phyloP scores from a whole-genome alignment of 345 rosid species.

The Eucalyptus erythrocorys region DNA sequence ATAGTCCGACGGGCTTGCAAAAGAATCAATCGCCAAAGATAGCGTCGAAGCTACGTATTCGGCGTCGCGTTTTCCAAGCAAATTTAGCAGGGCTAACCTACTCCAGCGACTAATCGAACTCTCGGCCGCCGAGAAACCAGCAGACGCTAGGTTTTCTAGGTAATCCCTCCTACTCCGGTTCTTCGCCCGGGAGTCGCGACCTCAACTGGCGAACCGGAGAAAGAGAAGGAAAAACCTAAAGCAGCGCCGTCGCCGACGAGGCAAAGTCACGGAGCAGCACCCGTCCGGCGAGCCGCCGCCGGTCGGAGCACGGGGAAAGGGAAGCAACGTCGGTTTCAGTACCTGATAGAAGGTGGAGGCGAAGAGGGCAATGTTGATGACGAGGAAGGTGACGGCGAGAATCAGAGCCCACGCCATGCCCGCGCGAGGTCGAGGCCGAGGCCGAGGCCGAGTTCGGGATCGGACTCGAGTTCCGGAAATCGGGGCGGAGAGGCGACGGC shows the following conservation, averaged over 20 bases:
- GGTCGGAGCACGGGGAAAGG: not conserved
- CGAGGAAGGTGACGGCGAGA: conserved; percentile 47
- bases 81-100: not conserved
- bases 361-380: conserved; percentile 49
- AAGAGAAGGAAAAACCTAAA: not conserved
- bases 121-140: not conserved
- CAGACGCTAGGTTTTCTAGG: not conserved
- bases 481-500: not conserved
- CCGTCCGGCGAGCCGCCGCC: not conserved
- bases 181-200: not conserved
- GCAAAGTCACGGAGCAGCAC: not conserved
- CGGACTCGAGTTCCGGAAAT: not conserved
- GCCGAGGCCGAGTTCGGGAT: not conserved
- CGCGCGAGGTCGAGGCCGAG: not conserved
- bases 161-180: not conserved
- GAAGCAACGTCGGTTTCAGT: not conserved
- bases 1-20: not conserved
- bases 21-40: not conserved
- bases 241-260: not conserved
- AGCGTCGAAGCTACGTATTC: not conserved
- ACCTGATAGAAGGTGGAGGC: conserved; percentile 70
- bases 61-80: not conserved
- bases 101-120: not conserved
- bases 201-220: not conserved
- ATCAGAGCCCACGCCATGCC: conserved; percentile 46